Base-by-base conservation (phyloP, 345 rosid genomes). In the Salix caprea region DNA sequence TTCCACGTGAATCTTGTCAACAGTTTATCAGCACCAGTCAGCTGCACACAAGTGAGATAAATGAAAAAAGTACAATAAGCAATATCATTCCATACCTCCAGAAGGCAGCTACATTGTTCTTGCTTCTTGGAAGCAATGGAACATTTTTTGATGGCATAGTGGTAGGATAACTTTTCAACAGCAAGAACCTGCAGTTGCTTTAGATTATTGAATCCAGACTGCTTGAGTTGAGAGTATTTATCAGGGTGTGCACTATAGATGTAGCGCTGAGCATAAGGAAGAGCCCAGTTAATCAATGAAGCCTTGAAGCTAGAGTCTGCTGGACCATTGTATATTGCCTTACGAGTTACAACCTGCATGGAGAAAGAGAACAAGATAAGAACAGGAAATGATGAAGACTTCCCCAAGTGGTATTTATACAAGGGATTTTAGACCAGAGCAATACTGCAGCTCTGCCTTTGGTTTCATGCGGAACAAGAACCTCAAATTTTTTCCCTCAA, bases 251-350 rank as follows among this genome's bases (percentile, higher is more conserved):
- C 50, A 69, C 87, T 78, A 78, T 77, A 87, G 40, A 93, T 77
- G 85, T 92, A 96, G 67, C 99, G 94, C 79, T 96, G 99, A 56
- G 97, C 94, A 89, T 89, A 93, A 75, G 99, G 97, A 75, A 96
- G 92, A 73, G 87, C 88, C 99, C 99, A 96, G 79, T 92, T 85
- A 75, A 93, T 77, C 76, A 96, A 79, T 72, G 91, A 86, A 74
- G 87, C 83, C 79, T 85, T 86, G 67, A 80, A 81, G 77, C 83
- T 80, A 77, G 83, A 75, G 77, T 90, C 94, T 69, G 75, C 72
- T 81, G 34, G 84, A 77, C 93, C 90, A 81, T 83, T 67, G 77
- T 80, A 87, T 77, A 80, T 86, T 12, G 97, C 95, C 84, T 93
- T 91, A 70, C 94, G 93, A 75, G 86, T 89, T 81, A 91, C 89